Base-by-base conservation (phyloP, 805 yeast genomes). In the Kazachstania africana region DNA sequence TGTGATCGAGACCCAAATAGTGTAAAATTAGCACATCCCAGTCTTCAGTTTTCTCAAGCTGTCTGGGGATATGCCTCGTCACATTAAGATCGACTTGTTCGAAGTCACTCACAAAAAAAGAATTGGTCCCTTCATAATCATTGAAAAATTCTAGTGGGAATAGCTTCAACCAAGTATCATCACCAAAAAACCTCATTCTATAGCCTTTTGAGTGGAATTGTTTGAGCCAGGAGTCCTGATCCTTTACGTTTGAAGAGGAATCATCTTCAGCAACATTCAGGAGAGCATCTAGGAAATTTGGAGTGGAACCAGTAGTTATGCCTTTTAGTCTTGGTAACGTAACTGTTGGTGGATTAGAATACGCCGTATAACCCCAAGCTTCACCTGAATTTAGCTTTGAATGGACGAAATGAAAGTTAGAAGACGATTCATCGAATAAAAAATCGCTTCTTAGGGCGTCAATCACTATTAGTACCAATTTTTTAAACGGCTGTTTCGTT, bases 371-470 rank as follows among this genome's bases (percentile, higher is more conserved):
- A 0, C 95, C 95, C 30, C 87, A 47, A 0, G 91, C 97, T 22
- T 65, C 45, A 8, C 94, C 93, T 0, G 63, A 42, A 32, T 70
- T 66, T 6, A 88, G 59, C 35, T 87, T 56, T 2, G 56, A 39
- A 41, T 88, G 97, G 0, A 80, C 68, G 45, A 70, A 72, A 0
- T 47, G 26, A 80, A 91, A 82, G 6, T 69, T 48, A 0, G 95
- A 83, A 3, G 58, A 45, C 10, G 69, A 60, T 2, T 80, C 68
- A 16, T 53, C 53, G 47, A 71, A 88, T 55, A 85, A 55, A 52
- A 87, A 88, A 50, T 91, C 99, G 13, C 91, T 66, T 40, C 99
- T 61, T 62, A 91, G 60, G 2, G 98, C 98, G 58, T 91, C 99
- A 8, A 91, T 78, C 2, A 91, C 88, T 72, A 91, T 75, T 15